A percentile compares a stretch with the other conserved stretches of the same genome.
phyloP scores from a whole-genome alignment of 257 asterid genomes.

The Forsythia suspensa region DNA sequence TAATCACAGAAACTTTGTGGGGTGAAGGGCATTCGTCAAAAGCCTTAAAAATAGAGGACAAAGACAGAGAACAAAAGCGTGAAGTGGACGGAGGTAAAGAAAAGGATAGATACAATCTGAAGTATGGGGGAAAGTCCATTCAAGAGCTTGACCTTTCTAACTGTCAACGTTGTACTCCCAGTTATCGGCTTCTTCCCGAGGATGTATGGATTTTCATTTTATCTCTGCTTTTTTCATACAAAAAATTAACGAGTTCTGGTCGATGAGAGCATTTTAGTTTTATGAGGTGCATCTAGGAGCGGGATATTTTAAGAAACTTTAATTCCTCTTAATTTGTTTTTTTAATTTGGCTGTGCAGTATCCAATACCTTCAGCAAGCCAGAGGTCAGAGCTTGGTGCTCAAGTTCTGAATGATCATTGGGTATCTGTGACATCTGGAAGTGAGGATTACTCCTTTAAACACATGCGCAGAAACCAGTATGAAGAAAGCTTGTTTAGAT shows the following conservation, averaged over 20 bases:
- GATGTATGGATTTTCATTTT: constrained; percentile 55
- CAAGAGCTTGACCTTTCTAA: constrained; percentile 94
- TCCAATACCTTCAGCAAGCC: constrained; percentile 84
- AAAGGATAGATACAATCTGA: constrained; percentile 69
- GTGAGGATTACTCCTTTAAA: constrained; percentile 60
- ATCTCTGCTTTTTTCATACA: neutral
- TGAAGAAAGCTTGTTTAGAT: constrained; percentile 56
- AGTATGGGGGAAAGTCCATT: constrained; percentile 92
- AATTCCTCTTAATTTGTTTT: too few relatives aligned
- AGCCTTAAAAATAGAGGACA: constrained; percentile 60
- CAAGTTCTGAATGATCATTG: constrained; percentile 87
- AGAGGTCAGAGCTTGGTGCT: constrained; percentile 85
- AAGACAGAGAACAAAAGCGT: constrained; percentile 75
- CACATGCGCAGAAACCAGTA: constrained; percentile 65
- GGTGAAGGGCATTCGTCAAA: constrained; percentile 75
- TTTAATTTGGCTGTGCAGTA: constrained; percentile 51
- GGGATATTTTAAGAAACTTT: neutral
- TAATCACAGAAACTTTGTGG: constrained; percentile 72
- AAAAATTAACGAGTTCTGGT: neutral
- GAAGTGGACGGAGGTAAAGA: constrained; percentile 80
- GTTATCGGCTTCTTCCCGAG: constrained; percentile 94
- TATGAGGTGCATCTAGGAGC: neutral
- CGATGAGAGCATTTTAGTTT: neutral
- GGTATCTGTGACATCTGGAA: constrained; percentile 88
- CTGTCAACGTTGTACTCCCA: constrained; percentile 82